Evolutionary conservation across 768 basidiomycete species (phyloP), one percentile per base, ranked within the genome.

Genomic region (Coprinopsis cinerea): DNA sequence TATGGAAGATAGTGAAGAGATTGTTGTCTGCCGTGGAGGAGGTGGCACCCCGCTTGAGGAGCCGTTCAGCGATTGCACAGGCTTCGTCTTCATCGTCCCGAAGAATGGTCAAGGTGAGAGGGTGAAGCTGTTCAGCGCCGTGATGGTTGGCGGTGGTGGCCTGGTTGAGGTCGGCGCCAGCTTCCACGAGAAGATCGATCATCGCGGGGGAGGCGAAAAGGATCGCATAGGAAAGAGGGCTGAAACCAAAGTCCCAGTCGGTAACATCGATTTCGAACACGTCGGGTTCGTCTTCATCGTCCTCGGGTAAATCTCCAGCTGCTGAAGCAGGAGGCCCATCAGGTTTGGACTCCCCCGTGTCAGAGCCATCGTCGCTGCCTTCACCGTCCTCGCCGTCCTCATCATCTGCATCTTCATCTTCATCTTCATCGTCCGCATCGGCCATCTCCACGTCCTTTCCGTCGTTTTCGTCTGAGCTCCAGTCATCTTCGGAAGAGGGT

Each of bases 161-260:
- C 11, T 64, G 42, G 24, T 70, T 71, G 17, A 65, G 64, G 54
- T 81, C 73, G 0, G 79, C 77, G 1, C 77, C 79, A 0, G 66
- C 71, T 4, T 58, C 61, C 39, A 82, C 56, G 13, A 83, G 72
- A 1, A 62, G 62, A 9, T 79, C 75, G 2, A 82, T 60, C 24
- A 72, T 68, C 1, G 61, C 58, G 1, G 72, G 49, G 1, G 76
- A 75, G 1, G 70, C 77, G 20, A 66, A 76, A 3, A 79, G 58
- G 36, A 77, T 70, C 2, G 75, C 81, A 56, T 77, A 78, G 23
- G 65, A 64, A 23, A 83, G 66, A 1, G 82, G 71, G 1, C 75
- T 72, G 52, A 79, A 73, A 2, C 70, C 69, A 48, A 76, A 72
- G 57, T 83, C 82, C 82, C 81, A 85, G 58, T 83, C 81, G 0